Conservation (phyloP, 2,329 filamentous ascomycete species). For the Ophiocordyceps robertsii region DNA sequence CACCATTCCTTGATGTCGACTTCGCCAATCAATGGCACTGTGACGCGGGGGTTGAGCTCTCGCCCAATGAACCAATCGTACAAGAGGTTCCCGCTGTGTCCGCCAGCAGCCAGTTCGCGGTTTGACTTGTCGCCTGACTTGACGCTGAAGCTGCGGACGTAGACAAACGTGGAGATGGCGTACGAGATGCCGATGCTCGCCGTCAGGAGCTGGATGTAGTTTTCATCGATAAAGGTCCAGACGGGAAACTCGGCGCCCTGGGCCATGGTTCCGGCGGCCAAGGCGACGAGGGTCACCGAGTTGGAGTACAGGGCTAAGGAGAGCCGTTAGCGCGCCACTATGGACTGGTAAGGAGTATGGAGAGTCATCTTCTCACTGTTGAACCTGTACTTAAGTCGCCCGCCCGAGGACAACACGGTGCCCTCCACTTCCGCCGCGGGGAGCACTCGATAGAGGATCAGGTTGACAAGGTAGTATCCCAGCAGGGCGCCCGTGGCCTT, state of each 20-base stretch:
- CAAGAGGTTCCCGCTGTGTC: conserved; percentile 68
- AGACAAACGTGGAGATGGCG: conserved; percentile 62
- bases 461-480: conserved; percentile 65
- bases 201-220: conserved; percentile 77
- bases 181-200: conserved; percentile 70
- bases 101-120: conserved; percentile 71
- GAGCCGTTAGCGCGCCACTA: conserved; percentile 2
- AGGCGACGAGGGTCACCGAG: conserved; percentile 55
- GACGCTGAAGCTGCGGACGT: conserved; percentile 70
- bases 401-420: conserved; percentile 54
- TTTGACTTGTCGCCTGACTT: conserved; percentile 57
- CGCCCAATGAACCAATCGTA: conserved; percentile 98
- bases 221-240: conserved; percentile 88
- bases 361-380: conserved; percentile 38
- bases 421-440: conserved; percentile 63
- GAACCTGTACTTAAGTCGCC: conserved; percentile 69
- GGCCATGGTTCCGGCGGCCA: conserved; percentile 59
- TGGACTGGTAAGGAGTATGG: conserved; percentile 2
- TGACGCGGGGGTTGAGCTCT: conserved; percentile 81
- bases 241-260: conserved; percentile 73
- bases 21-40: conserved; percentile 65
- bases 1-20: conserved; percentile 84
- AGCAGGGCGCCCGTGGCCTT: conserved; percentile 56
- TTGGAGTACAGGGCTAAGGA: conserved; percentile 59
- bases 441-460: conserved; percentile 62